Evolutionary conservation across 148 eudicot genomes (phyloP), one percentile per base, ranked within the genome.

Genomic region (Amaranthus palmeri): DNA sequence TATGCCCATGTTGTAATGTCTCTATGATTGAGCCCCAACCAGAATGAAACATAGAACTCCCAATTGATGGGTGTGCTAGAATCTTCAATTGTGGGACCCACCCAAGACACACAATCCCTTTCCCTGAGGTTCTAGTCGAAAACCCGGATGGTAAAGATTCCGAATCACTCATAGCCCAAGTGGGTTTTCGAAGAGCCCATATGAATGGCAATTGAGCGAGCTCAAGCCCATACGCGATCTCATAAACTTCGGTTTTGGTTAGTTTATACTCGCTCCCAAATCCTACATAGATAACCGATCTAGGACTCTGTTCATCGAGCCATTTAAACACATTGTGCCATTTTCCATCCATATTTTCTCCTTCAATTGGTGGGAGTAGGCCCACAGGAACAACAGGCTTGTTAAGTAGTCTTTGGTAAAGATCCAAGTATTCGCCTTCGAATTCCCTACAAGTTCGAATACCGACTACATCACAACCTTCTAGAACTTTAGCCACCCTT

Each of bases 51-150:
- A 83, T 76, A 4, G 78, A 76, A 7, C 76, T 86, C 12, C 85
- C 83, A 8, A 81, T 73, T 11, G 85, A 76, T 18, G 74, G 76
- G 8, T 85, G 86, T 40, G 72, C 88, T 53, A 85, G 73, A 8
- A 85, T 79, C 18, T 77, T 61, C n/a, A 55, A 18, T 13, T 85
- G 86, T 7, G 86, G 85, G 0, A 72, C 83, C 86, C 86, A 85
- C 10, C 83, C 86, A 17, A 81, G 48, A 66, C 74, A 68, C 48
- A 69, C 64, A 5, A 79, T 10, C 4, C 83, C 85, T 17, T 18
- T 49, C 2, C 68, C 66, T 3, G 60, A 54, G 5, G 69, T 70
- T 8, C 76, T 57, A 40, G 14, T 36, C 8, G 13, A 0, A 6
- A 76, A 76, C 8, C 54, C 74, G 5, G 74, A 64, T 54, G 74